Evolutionary conservation across 2,329 filamentous ascomycete species (phyloP).

Genomic region (Alternaria brassicae): DNA sequence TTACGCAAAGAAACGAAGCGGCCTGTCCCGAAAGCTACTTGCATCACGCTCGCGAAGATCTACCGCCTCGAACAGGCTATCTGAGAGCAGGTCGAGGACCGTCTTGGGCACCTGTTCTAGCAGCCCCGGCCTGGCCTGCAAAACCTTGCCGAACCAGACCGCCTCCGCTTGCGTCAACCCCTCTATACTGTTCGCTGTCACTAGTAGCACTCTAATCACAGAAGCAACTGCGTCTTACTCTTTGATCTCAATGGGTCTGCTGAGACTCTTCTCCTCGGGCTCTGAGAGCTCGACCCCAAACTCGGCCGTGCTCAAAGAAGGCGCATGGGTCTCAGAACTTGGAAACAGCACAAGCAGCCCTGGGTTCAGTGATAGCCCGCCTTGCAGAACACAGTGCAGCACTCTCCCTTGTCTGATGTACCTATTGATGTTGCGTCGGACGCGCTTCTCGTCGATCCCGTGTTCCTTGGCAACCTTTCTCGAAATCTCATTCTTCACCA

Average conservation of each 20-base stretch:
- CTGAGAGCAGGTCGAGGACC: conserved; percentile 5
- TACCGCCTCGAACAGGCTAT: conserved; percentile 1
- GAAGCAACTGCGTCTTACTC: conserved; percentile 9
- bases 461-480: not conserved
- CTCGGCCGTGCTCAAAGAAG: not conserved
- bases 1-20: conserved; percentile 10
- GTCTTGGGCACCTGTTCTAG: conserved; percentile 5
- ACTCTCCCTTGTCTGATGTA: conserved; percentile 13
- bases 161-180: conserved; percentile 2
- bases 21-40: conserved; percentile 7
- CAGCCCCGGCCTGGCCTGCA: conserved; percentile 14
- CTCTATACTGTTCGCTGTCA: conserved; percentile 13
- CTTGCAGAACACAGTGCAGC: conserved; percentile 8
- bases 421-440: conserved; percentile 7
- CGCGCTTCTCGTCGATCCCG: not conserved
- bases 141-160: conserved; percentile 9
- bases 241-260: conserved; percentile 14
- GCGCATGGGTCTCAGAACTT: not conserved
- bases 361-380: not conserved
- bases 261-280: conserved; percentile 9
- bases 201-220: not conserved
- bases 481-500: conserved; percentile 13
- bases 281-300: conserved; percentile 7
- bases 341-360: conserved; percentile 14
- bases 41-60: conserved; percentile 7